Percentiles rank a stretch among this genome's conserved stretches.
Conservation (phyloP, 139 green algal genomes). For the Coccomyxa sp. region DNA sequence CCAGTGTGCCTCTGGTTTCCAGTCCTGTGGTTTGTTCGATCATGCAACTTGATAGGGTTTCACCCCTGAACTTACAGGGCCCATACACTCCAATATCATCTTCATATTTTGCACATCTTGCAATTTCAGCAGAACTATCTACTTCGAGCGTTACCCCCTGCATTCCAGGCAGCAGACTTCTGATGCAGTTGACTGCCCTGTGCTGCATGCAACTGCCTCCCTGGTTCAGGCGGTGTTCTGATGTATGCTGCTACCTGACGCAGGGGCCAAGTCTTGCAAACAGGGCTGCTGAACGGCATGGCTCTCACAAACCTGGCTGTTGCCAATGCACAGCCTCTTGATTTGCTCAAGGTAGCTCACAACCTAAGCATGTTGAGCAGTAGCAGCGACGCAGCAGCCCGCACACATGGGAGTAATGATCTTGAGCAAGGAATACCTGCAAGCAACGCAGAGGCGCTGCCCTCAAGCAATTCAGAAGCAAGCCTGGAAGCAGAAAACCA, state of each 20-base stretch:
- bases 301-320: background rate
- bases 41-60: background rate
- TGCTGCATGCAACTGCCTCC: no score
- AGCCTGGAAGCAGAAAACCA: slow-evolving; percentile 31
- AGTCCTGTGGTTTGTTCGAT: background rate
- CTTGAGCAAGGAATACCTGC: background rate
- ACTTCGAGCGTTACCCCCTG: background rate
- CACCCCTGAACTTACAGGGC: background rate
- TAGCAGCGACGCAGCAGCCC: background rate
- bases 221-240: no score
- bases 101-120: background rate
- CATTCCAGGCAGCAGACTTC: no score
- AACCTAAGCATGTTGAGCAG: background rate
- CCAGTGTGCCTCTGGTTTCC: background rate
- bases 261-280: no score
- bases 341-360: background rate
- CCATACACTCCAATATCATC: background rate
- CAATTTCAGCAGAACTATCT: background rate
- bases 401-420: background rate
- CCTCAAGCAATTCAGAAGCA: background rate
- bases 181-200: no score
- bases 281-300: no score
- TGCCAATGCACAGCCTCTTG: background rate
- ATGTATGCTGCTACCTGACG: no score
- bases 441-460: background rate